phyloP scores from a whole-genome alignment of 176 grass and related monocot genomes.

The Oryza nivara region DNA sequence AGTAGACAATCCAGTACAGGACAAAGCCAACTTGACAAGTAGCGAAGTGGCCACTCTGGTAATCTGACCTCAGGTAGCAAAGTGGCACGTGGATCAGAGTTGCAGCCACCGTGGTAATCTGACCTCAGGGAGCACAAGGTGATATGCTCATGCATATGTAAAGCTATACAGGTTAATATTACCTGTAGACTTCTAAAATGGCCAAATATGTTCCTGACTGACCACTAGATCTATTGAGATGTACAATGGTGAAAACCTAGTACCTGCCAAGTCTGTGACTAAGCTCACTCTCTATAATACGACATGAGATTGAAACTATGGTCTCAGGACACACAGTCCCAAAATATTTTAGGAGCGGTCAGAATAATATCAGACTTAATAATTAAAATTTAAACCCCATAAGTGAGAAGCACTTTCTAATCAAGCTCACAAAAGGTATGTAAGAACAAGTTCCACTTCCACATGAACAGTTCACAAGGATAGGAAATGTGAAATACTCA shows the following conservation, averaged over 20 bases:
- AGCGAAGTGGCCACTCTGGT: not conserved
- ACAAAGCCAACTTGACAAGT: constrained; percentile 9
- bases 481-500: constrained; percentile 5
- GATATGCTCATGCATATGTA: not conserved
- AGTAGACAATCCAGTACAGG: constrained; percentile 21
- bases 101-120: not conserved
- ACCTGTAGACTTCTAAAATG: not conserved
- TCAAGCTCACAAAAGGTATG: constrained; percentile 2
- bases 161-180: not conserved
- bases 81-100: constrained; percentile 11
- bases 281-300: not conserved
- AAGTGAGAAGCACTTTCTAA: constrained; percentile 7
- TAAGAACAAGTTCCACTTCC: not conserved
- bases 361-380: not conserved
- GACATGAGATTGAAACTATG: not conserved
- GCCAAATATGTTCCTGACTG: not conserved
- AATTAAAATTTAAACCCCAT: not conserved
- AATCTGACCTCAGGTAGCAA: constrained; percentile 21
- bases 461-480: not conserved
- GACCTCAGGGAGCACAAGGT: constrained; percentile 11
- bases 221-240: constrained; percentile 4
- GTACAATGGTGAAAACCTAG: not conserved
- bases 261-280: constrained; percentile 11
- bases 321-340: not conserved
- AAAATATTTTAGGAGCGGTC: constrained; percentile 21